These are phyloP conservation scores for Lanmaoa rubissima DNA, from an alignment of 768 basidiomycete species.

Conservation along the genomic window DNA sequence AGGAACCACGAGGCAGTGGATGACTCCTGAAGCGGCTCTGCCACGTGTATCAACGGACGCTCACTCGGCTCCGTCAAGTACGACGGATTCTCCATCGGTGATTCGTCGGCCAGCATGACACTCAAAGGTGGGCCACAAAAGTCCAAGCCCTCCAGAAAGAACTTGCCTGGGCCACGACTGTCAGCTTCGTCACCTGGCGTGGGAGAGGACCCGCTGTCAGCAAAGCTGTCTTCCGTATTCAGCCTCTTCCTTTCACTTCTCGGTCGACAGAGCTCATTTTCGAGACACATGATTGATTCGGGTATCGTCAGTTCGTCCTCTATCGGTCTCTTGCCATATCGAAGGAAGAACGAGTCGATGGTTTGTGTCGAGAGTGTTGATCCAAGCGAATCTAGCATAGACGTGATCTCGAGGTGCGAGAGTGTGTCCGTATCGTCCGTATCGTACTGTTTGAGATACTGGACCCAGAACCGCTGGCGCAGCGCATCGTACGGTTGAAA, in stretches of 20 bases:
- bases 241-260: constrained; percentile 68
- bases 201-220: constrained; percentile 49
- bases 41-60: constrained; percentile 38
- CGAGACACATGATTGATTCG: constrained; percentile 81
- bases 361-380: constrained; percentile 84
- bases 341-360: constrained; percentile 77
- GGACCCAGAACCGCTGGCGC: constrained; percentile 87
- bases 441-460: constrained; percentile 88
- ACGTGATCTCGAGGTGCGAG: constrained; percentile 84
- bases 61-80: constrained; percentile 49
- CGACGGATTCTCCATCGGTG: constrained; percentile 23
- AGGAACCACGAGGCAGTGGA: constrained; percentile 7
- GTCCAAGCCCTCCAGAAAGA: constrained; percentile 52
- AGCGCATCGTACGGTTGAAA: constrained; percentile 94
- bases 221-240: constrained; percentile 42
- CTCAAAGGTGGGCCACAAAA: constrained; percentile 56
- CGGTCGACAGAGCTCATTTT: constrained; percentile 76
- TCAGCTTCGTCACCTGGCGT: constrained; percentile 47
- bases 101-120: constrained; percentile 29
- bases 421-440: constrained; percentile 73
- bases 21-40: constrained; percentile 25
- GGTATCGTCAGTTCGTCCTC: constrained; percentile 74
- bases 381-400: constrained; percentile 95
- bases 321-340: constrained; percentile 59
- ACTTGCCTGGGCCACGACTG: constrained; percentile 34